Conservation (phyloP, 257 asterid species). For the Solanum chmielewskii region DNA sequence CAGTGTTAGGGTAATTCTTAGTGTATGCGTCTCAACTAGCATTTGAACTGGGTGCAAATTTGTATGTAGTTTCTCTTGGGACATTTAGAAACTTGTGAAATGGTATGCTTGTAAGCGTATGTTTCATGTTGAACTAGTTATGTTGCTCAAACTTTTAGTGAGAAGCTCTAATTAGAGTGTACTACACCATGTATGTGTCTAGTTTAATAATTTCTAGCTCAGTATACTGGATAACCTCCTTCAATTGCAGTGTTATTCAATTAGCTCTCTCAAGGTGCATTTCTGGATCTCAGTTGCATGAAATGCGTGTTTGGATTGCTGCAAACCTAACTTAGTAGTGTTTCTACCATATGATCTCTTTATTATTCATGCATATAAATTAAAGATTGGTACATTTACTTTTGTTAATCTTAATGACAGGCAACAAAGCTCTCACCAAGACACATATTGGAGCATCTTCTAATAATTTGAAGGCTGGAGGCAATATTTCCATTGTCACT, state of each 20-base stretch:
- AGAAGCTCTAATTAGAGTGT: not conserved
- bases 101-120: not conserved
- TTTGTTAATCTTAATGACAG: constrained; percentile 22
- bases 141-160: not conserved
- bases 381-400: not conserved
- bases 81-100: not conserved
- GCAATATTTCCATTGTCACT: constrained; percentile 52
- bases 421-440: constrained; percentile 61
- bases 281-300: not conserved
- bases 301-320: not conserved
- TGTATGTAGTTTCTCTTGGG: not conserved
- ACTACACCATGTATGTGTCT: not conserved
- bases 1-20: not conserved
- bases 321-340: not conserved
- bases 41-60: not conserved
- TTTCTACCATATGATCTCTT: not conserved
- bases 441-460: constrained; percentile 21
- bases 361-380: not conserved
- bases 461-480: constrained; percentile 12
- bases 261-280: not conserved
- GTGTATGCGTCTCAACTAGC: not conserved
- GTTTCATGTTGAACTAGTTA: not conserved
- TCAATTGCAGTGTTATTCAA: not conserved
- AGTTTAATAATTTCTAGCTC: not conserved
- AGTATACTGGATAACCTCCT: not conserved